Evolutionary conservation across 306 rosid species (phyloP).

Genomic region (Rosa multiflora): DNA sequence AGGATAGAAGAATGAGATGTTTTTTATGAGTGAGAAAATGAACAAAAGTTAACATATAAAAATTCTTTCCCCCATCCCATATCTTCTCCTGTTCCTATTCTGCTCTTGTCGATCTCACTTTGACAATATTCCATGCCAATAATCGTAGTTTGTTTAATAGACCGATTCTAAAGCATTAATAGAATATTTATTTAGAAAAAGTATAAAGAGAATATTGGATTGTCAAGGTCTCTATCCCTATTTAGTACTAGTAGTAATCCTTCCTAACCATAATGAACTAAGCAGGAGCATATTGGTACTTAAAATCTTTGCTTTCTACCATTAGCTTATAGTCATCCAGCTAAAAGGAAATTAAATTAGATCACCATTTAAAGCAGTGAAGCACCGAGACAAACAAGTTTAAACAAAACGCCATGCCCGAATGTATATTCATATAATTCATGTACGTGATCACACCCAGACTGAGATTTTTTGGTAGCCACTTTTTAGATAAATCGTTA

Average conservation of each 20-base stretch:
- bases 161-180: neutral
- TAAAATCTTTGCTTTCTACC: neutral
- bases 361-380: neutral
- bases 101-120: constrained; percentile 1
- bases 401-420: neutral
- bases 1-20: neutral
- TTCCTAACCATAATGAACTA: neutral
- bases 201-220: neutral
- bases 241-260: neutral
- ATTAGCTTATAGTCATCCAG: neutral
- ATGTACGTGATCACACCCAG: constrained; percentile 5
- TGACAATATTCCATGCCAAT: neutral
- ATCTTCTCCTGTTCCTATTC: neutral
- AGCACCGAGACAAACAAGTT: constrained; percentile 1
- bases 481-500: neutral
- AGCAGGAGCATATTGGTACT: neutral
- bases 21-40: neutral
- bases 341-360: too few species aligned
- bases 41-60: neutral
- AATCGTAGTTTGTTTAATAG: neutral
- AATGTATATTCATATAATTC: neutral
- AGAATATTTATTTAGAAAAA: neutral
- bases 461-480: neutral
- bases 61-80: neutral
- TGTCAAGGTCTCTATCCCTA: neutral